A percentile compares a stretch with the other conserved stretches of the same genome.
Conservation (phyloP, 768 basidiomycete species). For the Fomitopsis serialis region DNA sequence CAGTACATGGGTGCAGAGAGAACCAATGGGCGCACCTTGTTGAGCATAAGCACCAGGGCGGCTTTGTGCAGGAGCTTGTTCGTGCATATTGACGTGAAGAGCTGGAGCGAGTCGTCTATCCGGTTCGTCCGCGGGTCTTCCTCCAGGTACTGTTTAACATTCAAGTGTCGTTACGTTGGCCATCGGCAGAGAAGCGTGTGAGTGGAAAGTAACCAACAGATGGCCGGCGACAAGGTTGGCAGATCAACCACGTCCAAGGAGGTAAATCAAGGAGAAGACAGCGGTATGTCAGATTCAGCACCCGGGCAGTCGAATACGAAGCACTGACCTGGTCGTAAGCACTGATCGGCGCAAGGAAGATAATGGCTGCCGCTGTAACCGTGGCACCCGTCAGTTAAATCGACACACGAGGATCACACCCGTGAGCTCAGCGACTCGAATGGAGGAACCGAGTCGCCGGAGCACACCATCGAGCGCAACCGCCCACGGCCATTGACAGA, state of each 20-base stretch:
- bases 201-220: neutral
- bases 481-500: too few relatives aligned
- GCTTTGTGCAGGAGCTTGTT: constrained; percentile 70
- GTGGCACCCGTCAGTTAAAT: too few relatives aligned
- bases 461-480: too few relatives aligned
- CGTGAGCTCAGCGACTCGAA: too few relatives aligned
- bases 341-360: constrained; percentile 82
- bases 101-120: constrained; percentile 76
- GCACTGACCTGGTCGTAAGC: constrained; percentile 75
- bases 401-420: too few relatives aligned
- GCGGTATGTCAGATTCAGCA: neutral
- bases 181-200: neutral
- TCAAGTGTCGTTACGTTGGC: neutral
- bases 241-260: neutral
- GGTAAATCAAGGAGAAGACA: neutral
- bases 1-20: constrained; percentile 1
- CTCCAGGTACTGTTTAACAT: constrained; percentile 57
- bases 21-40: constrained; percentile 50
- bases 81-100: constrained; percentile 70
- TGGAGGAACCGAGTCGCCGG: too few relatives aligned
- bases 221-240: too few relatives aligned
- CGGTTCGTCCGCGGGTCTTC: constrained; percentile 77
- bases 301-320: neutral
- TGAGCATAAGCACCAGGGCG: constrained; percentile 70
- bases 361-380: constrained; percentile 66